phyloP scores from a whole-genome alignment of 2,329 filamentous ascomycete species.

The Xylaria multiplex region DNA sequence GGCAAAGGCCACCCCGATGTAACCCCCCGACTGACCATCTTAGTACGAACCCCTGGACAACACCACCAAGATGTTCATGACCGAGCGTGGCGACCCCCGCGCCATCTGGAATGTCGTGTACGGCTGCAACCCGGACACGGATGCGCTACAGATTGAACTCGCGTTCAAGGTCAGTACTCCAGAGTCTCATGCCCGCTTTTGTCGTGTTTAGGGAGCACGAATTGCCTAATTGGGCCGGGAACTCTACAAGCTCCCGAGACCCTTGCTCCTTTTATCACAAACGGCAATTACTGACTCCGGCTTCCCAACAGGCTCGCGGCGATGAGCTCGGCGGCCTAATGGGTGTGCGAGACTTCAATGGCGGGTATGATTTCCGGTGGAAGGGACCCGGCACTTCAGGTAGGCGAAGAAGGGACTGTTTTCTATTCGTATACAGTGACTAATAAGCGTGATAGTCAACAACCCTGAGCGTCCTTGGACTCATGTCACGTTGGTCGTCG shows the following conservation, averaged over 20 bases:
- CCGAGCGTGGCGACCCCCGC: slow-evolving; percentile 55
- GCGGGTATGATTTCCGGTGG: slow-evolving; percentile 56
- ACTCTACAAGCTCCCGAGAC: not conserved
- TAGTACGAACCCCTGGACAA: slow-evolving; percentile 56
- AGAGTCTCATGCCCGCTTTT: not conserved
- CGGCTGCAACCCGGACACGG: slow-evolving; percentile 55
- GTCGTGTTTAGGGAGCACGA: not conserved
- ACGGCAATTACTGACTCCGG: not conserved
- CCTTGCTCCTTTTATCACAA: not conserved
- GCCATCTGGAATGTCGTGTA: slow-evolving; percentile 55
- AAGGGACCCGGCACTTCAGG: slow-evolving; percentile 54
- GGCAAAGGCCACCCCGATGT: slow-evolving; percentile 13
- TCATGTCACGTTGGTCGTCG: slow-evolving; percentile 34
- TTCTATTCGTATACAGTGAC: not conserved
- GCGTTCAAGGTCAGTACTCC: slow-evolving; percentile 43
- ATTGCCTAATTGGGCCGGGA: not conserved
- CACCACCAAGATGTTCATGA: slow-evolving; percentile 61
- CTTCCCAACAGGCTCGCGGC: slow-evolving; percentile 40
- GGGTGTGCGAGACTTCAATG: slow-evolving; percentile 53
- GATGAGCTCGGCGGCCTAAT: slow-evolving; percentile 51
- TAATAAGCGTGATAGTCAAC: slow-evolving; percentile 32
- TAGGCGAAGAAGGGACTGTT: slow-evolving; percentile 37
- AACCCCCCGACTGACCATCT: slow-evolving; percentile 22
- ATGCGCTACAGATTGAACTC: slow-evolving; percentile 53
- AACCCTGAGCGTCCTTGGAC: slow-evolving; percentile 36